Evolutionary conservation across 2,329 filamentous ascomycete species (phyloP), one percentile per base, ranked within the genome.

Genomic region (Colletotrichum godetiae): DNA sequence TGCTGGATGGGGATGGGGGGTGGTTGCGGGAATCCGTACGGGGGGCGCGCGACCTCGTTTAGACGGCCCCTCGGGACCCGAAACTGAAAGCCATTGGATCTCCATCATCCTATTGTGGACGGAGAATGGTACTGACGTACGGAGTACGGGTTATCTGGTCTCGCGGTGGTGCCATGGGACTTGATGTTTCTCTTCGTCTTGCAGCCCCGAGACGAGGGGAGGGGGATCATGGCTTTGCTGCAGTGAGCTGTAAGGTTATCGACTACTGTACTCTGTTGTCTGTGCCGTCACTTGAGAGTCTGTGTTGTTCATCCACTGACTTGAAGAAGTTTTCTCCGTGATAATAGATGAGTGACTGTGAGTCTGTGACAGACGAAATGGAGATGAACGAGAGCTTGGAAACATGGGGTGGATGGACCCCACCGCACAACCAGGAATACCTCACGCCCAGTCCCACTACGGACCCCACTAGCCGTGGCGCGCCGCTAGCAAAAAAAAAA

Each of bases 31-130:
- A 13, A 37, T 37, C 13, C 35, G 35, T 37, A 37, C 15, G 35
- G 35, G 35, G 35, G 35, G 12, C 35, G 35, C 46, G 33, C 52
- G 65, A 53, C 29, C 68, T 68, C 49, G 69, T 69, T 37, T 58
- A 55, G 55, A 67, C 56, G 53, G 33, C 24, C 46, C 49, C 67
- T 67, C 37, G n/a, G 67, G 31, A 33, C 53, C 68, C 55, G 42
- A 55, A 60, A 49, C 8, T 46, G 19, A n/a, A 46, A n/a, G 42
- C 15, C 42, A 46, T 46, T 46, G 42, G 42, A 2, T 46, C 42
- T 10, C 27, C 27, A 27, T 27, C 27, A 27, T 4, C 27, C 27
- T n/a, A 15, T 46, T 46, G 15, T 46, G 19, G 42, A 46, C 7
- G 42, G 42, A 46, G 42, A 46, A 46, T 46, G 19, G 42, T 46